These are phyloP conservation scores for Globisporangium lucens DNA, from an alignment of 352 stramenopile species.

Conservation along the genomic window DNA sequence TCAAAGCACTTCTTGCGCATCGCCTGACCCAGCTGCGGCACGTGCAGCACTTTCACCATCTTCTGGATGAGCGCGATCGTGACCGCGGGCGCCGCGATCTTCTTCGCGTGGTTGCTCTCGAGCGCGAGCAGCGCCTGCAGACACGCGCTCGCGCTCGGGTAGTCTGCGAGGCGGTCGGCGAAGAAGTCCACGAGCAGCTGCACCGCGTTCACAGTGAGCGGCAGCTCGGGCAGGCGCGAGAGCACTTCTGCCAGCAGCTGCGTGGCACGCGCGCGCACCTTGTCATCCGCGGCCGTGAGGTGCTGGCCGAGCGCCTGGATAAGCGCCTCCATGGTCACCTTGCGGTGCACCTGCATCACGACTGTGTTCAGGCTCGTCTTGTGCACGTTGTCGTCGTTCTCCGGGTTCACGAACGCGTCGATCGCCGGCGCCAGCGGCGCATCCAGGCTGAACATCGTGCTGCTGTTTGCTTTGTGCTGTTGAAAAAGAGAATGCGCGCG, in stretches of 20 bases:
- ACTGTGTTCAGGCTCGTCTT: conserved; percentile 88
- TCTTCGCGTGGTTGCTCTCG: conserved; percentile 58
- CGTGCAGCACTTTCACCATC: conserved; percentile 60
- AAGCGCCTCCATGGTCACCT: conserved; percentile 71
- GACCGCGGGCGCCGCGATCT: conserved; percentile 44
- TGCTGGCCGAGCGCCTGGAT: conserved; percentile 72
- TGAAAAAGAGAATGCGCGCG: background rate
- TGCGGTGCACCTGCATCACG: conserved; percentile 83
- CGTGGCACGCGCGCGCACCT: conserved; percentile 72
- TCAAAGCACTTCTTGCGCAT: conserved; percentile 87
- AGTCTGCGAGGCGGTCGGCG: conserved; percentile 78
- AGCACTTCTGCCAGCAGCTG: conserved; percentile 88
- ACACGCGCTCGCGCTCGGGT: conserved; percentile 74
- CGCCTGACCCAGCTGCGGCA: conserved; percentile 77
- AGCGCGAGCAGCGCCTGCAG: conserved; percentile 75
- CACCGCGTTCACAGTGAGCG: conserved; percentile 64
- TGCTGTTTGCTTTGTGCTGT: background rate
- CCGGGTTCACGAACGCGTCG: conserved; percentile 82
- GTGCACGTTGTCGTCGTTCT: conserved; percentile 78
- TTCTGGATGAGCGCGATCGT: conserved; percentile 66
- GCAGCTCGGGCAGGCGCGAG: conserved; percentile 82
- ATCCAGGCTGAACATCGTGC: conserved; percentile 79
- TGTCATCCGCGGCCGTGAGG: conserved; percentile 77
- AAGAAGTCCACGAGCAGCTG: conserved; percentile 85
- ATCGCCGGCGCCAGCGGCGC: conserved; percentile 80